Percentiles rank a stretch among this genome's conserved stretches.
Conservation (phyloP, 2,329 filamentous ascomycete genomes). For the Magnaporthiopsis poae region DNA sequence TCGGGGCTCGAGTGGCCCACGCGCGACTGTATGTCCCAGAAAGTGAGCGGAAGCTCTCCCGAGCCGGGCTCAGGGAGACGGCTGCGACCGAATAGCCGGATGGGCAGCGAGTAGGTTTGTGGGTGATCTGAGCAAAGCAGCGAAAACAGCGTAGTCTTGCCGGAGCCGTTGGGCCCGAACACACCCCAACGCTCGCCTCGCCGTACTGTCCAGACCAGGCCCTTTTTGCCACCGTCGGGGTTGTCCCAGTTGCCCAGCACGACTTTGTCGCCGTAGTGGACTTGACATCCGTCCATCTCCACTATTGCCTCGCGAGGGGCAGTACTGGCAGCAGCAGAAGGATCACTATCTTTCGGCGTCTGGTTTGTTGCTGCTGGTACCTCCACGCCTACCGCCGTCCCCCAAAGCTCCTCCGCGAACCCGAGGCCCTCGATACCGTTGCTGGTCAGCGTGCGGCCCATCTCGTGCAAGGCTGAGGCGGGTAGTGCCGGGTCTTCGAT, state of each 20-base stretch:
- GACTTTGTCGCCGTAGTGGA: conserved; percentile 67
- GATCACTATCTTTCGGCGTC: neutral
- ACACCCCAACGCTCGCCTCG: conserved; percentile 83
- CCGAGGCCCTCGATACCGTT: conserved; percentile 28
- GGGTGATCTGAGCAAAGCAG: conserved; percentile 93
- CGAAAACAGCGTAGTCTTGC: conserved; percentile 89
- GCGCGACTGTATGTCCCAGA: conserved; percentile 83
- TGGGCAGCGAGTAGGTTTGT: conserved; percentile 80
- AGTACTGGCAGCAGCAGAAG: neutral
- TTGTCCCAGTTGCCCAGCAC: conserved; percentile 75
- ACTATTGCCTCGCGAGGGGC: conserved; percentile 58
- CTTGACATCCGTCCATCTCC: conserved; percentile 75
- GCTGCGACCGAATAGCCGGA: conserved; percentile 74
- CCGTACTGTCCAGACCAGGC: conserved; percentile 73
- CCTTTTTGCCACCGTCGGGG: conserved; percentile 34
- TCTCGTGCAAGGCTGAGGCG: conserved; percentile 37
- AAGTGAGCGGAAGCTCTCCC: conserved; percentile 60
- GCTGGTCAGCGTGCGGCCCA: conserved; percentile 37
- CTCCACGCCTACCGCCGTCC: neutral
- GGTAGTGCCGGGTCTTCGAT: conserved; percentile 40
- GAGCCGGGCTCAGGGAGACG: conserved; percentile 66
- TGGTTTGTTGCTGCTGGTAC: neutral
- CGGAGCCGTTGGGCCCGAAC: conserved; percentile 87
- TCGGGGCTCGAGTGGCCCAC: conserved; percentile 92
- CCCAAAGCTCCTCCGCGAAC: conserved; percentile 18